Evolutionary conservation across 176 grass and related monocot species (phyloP).

Genomic region (Triticum turgidum): DNA sequence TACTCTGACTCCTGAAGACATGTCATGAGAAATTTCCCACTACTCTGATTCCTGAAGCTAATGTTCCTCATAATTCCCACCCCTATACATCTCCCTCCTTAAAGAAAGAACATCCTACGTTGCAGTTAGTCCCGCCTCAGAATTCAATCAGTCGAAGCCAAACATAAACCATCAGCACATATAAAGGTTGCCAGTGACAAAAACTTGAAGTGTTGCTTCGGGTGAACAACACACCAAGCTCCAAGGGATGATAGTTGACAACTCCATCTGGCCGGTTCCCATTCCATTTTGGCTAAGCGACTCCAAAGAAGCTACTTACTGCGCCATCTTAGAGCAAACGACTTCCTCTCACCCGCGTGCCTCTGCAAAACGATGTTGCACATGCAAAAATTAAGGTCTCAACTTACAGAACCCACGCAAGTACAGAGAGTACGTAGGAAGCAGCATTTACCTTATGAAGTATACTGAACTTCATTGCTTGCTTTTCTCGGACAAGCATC

Average conservation of each 20-base stretch:
- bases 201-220: constrained; percentile 3
- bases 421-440: neutral
- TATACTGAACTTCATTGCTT: constrained; percentile 32
- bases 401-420: neutral
- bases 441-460: constrained; percentile 56
- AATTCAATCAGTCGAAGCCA: neutral
- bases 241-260: neutral
- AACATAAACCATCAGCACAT: constrained; percentile 2
- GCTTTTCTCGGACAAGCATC: constrained; percentile 56
- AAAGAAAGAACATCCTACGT: neutral
- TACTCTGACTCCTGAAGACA: constrained; percentile 28
- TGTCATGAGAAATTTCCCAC: neutral
- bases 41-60: constrained; percentile 28
- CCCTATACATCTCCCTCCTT: neutral
- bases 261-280: constrained; percentile 4
- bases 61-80: neutral
- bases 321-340: constrained; percentile 32
- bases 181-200: neutral
- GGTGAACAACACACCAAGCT: constrained; percentile 23
- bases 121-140: neutral
- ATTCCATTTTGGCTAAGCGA: neutral
- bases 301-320: constrained; percentile 23
- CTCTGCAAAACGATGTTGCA: constrained; percentile 31
- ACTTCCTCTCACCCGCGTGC: constrained; percentile 37
- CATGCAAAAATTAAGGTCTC: constrained; percentile 24